These are phyloP conservation scores for Grigorovia transvaalensis DNA, from an alignment of 805 yeast species.

Conservation along the genomic window DNA sequence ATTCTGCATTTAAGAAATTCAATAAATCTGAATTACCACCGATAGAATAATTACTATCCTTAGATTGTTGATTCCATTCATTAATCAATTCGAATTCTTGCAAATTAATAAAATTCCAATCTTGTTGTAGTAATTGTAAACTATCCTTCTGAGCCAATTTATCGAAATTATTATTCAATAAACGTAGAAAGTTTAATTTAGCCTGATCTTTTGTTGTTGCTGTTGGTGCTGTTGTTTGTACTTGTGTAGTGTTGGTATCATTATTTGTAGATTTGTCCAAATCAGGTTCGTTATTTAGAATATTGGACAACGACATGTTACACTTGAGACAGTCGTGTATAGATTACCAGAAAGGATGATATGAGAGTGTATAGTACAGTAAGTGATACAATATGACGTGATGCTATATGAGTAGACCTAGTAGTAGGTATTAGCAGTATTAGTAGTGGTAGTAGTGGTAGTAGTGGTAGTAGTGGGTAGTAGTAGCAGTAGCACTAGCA, in stretches of 20 bases:
- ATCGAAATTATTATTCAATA: constrained; percentile 14
- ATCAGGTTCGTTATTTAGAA: constrained; percentile 19
- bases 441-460: no score
- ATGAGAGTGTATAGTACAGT: background rate
- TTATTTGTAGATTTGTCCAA: background rate
- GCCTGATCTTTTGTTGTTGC: background rate
- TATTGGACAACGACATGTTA: constrained; percentile 23
- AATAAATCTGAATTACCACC: background rate
- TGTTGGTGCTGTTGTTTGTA: background rate
- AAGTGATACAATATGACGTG: no score
- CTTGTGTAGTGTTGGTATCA: background rate
- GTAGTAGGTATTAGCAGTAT: no score
- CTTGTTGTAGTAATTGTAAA: constrained; percentile 22
- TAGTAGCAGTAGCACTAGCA: no score
- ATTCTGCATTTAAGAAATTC: background rate
- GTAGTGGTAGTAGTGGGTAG: no score
- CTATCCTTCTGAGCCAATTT: constrained; percentile 16
- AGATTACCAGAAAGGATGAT: no score
- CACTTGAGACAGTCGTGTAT: background rate
- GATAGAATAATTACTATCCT: constrained; percentile 12
- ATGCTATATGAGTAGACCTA: no score
- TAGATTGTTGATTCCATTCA: constrained; percentile 26
- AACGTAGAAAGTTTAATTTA: constrained; percentile 7
- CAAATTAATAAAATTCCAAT: constrained; percentile 27
- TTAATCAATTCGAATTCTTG: constrained; percentile 30